Evolutionary conservation across 2,329 filamentous ascomycete genomes (phyloP).

Genomic region (Talaromyces funiculosus): DNA sequence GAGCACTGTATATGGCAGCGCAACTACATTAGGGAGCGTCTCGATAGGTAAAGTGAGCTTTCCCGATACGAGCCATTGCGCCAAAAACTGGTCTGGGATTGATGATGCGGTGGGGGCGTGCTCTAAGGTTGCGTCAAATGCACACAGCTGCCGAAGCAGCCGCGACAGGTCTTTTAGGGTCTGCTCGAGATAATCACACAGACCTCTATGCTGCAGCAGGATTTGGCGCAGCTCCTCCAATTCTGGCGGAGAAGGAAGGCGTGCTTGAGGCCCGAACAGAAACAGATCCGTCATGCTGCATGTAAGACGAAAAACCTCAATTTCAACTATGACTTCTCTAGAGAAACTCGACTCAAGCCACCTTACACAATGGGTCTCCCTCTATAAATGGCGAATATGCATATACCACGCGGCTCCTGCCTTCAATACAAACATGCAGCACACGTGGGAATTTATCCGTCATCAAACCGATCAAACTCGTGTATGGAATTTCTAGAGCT

Average conservation of each 20-base stretch:
- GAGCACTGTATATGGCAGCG: conserved; percentile 4
- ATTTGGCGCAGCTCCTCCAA: neutral
- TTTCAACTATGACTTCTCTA: neutral
- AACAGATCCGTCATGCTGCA: neutral
- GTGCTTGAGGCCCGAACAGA: conserved; percentile 3
- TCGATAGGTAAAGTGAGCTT: neutral
- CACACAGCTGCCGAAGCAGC: neutral
- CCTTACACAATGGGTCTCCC: neutral
- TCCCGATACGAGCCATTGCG: neutral
- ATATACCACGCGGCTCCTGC: neutral
- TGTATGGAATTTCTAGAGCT: neutral
- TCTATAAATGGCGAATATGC: neutral
- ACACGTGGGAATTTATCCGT: neutral
- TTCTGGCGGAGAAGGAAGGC: neutral
- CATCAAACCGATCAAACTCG: neutral
- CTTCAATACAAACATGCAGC: neutral
- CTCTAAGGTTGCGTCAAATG: neutral
- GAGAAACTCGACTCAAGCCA: neutral
- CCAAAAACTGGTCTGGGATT: neutral
- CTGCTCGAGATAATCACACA: neutral
- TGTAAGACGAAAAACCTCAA: neutral
- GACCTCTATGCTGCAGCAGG: neutral
- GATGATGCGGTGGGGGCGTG: neutral
- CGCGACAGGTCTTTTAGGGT: neutral
- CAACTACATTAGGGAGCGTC: neutral